A percentile compares a stretch with the other conserved stretches of the same genome.
phyloP scores from a whole-genome alignment of 2,329 filamentous ascomycete species.

The Trichoderma breve region DNA sequence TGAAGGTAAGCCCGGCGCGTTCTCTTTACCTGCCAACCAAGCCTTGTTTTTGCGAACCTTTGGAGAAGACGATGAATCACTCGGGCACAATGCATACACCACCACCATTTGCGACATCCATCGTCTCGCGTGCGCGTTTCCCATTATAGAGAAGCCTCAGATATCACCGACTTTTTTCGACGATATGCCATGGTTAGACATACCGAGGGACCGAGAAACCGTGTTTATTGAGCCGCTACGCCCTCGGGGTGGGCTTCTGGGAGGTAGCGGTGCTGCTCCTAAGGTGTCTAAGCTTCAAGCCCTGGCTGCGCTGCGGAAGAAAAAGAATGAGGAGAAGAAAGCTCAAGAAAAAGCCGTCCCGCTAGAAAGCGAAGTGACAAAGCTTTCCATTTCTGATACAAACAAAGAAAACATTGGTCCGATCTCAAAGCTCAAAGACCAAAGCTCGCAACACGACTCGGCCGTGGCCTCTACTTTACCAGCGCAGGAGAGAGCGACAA shows the following conservation, averaged over 20 bases:
- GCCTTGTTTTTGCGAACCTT: slow-evolving; percentile 28
- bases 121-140: neutral
- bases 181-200: slow-evolving; percentile 81
- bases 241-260: slow-evolving; percentile 68
- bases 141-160: slow-evolving; percentile 24
- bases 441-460: neutral
- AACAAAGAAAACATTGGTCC: slow-evolving; percentile 32
- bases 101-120: slow-evolving; percentile 1
- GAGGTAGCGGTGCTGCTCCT: slow-evolving; percentile 64
- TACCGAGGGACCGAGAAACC: slow-evolving; percentile 64
- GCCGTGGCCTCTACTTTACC: neutral
- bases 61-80: slow-evolving; percentile 35
- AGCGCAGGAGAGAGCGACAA: neutral
- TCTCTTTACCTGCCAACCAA: slow-evolving; percentile 34
- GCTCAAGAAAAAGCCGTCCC: slow-evolving; percentile 29
- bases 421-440: neutral
- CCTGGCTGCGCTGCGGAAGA: slow-evolving; percentile 80
- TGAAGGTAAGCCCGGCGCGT: slow-evolving; percentile 41
- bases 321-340: slow-evolving; percentile 68
- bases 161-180: slow-evolving; percentile 61
- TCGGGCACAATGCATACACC: slow-evolving; percentile 17
- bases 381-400: slow-evolving; percentile 32
- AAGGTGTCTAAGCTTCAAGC: slow-evolving; percentile 91
- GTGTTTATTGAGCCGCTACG: slow-evolving; percentile 58
- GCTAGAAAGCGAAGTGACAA: slow-evolving; percentile 31